Conservation (phyloP, 2,329 filamentous ascomycete species). For the Chrysosporium queenslandicum region DNA sequence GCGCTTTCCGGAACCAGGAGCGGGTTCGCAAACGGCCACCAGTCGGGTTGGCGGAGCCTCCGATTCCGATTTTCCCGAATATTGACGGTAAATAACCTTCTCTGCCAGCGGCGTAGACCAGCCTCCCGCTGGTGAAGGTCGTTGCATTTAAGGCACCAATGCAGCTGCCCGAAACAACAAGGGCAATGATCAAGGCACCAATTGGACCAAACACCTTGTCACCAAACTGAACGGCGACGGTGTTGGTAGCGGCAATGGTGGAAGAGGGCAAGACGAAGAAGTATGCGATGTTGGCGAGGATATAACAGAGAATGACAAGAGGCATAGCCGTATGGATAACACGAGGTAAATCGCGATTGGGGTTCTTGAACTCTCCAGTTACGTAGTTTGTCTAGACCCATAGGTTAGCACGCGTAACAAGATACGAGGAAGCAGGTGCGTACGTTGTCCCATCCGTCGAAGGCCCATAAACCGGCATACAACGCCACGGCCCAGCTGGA, state of each 20-base stretch:
- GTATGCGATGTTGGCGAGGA: constrained; percentile 86
- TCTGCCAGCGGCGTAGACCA: constrained; percentile 89
- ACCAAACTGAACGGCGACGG: constrained; percentile 91
- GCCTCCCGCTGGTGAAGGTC: constrained; percentile 81
- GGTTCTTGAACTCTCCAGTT: constrained; percentile 90
- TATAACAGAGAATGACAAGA: constrained; percentile 78
- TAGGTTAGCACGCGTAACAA: background rate
- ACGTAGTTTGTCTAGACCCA: constrained; percentile 78
- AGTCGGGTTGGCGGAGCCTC: constrained; percentile 26
- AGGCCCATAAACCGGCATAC: constrained; percentile 94
- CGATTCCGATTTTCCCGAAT: constrained; percentile 73
- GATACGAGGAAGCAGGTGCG: constrained; percentile 29
- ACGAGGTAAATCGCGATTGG: constrained; percentile 75
- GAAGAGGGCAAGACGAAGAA: constrained; percentile 80
- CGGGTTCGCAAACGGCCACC: constrained; percentile 34
- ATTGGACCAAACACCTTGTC: constrained; percentile 75
- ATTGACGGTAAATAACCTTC: constrained; percentile 82
- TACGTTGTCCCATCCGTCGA: constrained; percentile 98
- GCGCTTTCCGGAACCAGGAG: constrained; percentile 48
- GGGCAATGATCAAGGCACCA: constrained; percentile 72
- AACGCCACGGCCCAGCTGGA: constrained; percentile 88
- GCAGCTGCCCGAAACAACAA: constrained; percentile 83
- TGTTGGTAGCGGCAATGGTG: constrained; percentile 78
- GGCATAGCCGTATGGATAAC: constrained; percentile 97
- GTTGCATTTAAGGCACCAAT: constrained; percentile 92